These are phyloP conservation scores for Russula brevipes DNA, from an alignment of 768 basidiomycete genomes.

Conservation along the genomic window DNA sequence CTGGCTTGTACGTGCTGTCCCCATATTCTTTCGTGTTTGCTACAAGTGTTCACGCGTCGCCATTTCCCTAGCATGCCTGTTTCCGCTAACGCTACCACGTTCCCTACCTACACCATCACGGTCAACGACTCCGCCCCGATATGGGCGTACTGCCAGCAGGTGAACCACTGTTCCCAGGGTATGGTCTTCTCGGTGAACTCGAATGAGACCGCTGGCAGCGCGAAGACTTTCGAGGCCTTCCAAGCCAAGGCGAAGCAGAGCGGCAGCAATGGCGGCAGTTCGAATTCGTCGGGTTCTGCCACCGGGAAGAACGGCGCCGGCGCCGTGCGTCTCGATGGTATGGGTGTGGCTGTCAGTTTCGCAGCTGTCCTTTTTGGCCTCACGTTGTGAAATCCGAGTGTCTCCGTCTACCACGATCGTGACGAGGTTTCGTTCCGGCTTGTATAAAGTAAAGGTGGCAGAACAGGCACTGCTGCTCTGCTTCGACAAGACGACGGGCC, in stretches of 20 bases:
- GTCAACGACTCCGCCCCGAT: conserved; percentile 54
- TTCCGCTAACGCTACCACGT: conserved; percentile 37
- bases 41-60: background rate
- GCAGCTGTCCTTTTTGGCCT: conserved; percentile 14
- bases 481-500: too few relatives aligned
- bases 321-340: conserved; percentile 19
- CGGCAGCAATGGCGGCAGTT: conserved; percentile 36
- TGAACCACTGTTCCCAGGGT: conserved; percentile 47
- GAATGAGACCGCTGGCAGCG: conserved; percentile 36
- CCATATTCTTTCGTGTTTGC: background rate
- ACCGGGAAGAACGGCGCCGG: conserved; percentile 19
- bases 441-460: background rate
- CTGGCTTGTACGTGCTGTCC: conserved; percentile 33
- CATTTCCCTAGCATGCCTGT: conserved; percentile 42
- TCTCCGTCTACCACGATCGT: background rate
- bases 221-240: conserved; percentile 53
- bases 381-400: background rate
- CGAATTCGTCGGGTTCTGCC: conserved; percentile 9
- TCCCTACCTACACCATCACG: conserved; percentile 49
- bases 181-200: conserved; percentile 61
- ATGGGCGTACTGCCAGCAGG: conserved; percentile 52
- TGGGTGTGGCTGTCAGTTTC: background rate
- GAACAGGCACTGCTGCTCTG: too few relatives aligned
- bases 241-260: conserved; percentile 38
- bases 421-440: conserved; percentile 12